Percentiles rank a stretch among this genome's conserved stretches.
Evolutionary conservation across 2,329 filamentous ascomycete species (phyloP).

Genomic region (Sphaceloma murrayae): DNA sequence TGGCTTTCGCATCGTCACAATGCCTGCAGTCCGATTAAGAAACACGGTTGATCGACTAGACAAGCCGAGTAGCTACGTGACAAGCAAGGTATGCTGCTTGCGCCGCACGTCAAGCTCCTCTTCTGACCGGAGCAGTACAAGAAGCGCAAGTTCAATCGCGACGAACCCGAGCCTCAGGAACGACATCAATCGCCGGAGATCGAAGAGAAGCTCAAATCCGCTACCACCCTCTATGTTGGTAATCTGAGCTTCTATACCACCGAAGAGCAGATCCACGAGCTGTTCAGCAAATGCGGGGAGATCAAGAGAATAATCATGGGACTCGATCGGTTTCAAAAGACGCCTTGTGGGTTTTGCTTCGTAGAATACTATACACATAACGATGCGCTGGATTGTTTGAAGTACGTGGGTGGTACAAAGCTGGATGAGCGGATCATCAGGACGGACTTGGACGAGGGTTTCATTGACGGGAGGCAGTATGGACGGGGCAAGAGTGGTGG

Average conservation of each 20-base stretch:
- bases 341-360: conserved; percentile 97
- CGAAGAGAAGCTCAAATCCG: conserved; percentile 72
- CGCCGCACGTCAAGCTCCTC: conserved; percentile 12
- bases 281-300: conserved; percentile 61
- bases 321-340: conserved; percentile 92
- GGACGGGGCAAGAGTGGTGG: conserved; percentile 89
- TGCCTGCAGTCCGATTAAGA: conserved; percentile 41
- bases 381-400: conserved; percentile 95
- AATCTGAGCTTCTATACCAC: conserved; percentile 99
- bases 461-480: conserved; percentile 92
- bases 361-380: conserved; percentile 98
- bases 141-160: conserved; percentile 53
- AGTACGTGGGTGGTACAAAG: conserved; percentile 96
- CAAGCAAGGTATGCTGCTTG: conserved; percentile 50
- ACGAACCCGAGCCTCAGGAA: conserved; percentile 46
- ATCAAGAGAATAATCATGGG: conserved; percentile 98
- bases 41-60: conserved; percentile 87
- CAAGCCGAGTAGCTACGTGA: conserved; percentile 88
- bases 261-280: conserved; percentile 94
- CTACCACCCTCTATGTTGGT: conserved; percentile 93
- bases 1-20: conserved; percentile 25
- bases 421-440: conserved; percentile 94
- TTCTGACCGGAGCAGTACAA: no score
- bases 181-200: conserved; percentile 45
- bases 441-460: conserved; percentile 90